A percentile compares a stretch with the other conserved stretches of the same genome.
phyloP scores from a whole-genome alignment of 805 yeast species.

The Yamadazyma kitorensis region DNA sequence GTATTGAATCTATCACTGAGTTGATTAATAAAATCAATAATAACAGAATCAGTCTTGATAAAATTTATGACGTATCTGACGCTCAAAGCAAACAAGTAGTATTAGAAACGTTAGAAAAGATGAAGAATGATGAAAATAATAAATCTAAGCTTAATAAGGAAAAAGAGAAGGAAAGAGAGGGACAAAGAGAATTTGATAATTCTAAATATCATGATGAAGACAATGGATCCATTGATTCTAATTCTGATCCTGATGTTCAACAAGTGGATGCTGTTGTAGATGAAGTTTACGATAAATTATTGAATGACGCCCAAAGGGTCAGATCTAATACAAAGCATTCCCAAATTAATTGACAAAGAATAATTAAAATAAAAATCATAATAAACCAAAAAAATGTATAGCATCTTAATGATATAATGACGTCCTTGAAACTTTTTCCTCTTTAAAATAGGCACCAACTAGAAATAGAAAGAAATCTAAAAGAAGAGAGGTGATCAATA shows the following conservation, averaged over 20 bases:
- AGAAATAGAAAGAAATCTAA: neutral
- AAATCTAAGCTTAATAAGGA: neutral
- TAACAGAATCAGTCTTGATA: conserved; percentile 50
- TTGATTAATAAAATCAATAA: conserved; percentile 63
- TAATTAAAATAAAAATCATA: too few relatives aligned
- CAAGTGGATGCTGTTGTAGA: conserved; percentile 51
- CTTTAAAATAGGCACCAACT: neutral
- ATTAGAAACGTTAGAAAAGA: conserved; percentile 16
- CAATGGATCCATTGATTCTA: conserved; percentile 23
- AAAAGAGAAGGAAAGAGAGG: neutral
- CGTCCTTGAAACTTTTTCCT: too few relatives aligned
- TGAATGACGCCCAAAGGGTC: conserved; percentile 65
- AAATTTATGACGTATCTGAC: conserved; percentile 38
- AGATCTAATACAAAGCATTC: conserved; percentile 58
- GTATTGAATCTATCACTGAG: conserved; percentile 66
- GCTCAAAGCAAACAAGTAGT: conserved; percentile 15
- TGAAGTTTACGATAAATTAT: conserved; percentile 67
- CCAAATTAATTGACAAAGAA: too few relatives aligned
- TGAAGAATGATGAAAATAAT: conserved; percentile 8
- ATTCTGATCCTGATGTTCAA: conserved; percentile 3
- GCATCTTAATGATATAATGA: too few relatives aligned
- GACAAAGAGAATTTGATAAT: neutral
- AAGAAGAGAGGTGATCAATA: neutral
- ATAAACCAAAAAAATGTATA: neutral
- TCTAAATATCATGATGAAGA: conserved; percentile 1